Conservation (phyloP, 371 early-diverging fungal genomes). For the Mortierella sp. region DNA sequence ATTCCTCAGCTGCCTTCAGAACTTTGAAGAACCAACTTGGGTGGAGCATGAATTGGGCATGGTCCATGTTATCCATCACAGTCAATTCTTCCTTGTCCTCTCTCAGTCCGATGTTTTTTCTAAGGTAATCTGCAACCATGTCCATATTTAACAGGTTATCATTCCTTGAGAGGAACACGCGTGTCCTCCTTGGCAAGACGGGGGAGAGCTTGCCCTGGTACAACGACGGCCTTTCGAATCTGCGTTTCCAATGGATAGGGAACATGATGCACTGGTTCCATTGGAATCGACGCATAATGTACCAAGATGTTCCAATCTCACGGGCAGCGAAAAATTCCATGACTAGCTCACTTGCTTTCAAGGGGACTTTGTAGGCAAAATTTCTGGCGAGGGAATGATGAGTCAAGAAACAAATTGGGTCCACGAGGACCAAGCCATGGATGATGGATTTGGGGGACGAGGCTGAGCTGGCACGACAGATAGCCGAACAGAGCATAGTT, state of each 20-base stretch:
- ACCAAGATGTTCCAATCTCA: slow-evolving; percentile 76
- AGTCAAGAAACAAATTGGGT: slow-evolving; percentile 79
- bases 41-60: slow-evolving; percentile 65
- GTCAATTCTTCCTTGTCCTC: slow-evolving; percentile 58
- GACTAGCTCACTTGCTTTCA: slow-evolving; percentile 70
- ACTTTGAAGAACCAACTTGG: slow-evolving; percentile 57
- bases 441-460: slow-evolving; percentile 63
- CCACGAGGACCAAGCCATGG: slow-evolving; percentile 67
- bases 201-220: slow-evolving; percentile 45
- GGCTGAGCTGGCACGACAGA: slow-evolving; percentile 62
- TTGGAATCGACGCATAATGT: slow-evolving; percentile 74
- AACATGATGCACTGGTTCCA: slow-evolving; percentile 74
- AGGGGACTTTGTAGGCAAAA: slow-evolving; percentile 76
- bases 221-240: slow-evolving; percentile 11
- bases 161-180: slow-evolving; percentile 51
- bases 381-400: slow-evolving; percentile 77
- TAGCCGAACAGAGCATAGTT: slow-evolving; percentile 68
- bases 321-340: slow-evolving; percentile 76
- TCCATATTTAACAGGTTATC: slow-evolving; percentile 46
- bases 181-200: slow-evolving; percentile 37
- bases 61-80: slow-evolving; percentile 66
- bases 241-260: slow-evolving; percentile 36
- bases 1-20: slow-evolving; percentile 48
- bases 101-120: slow-evolving; percentile 25
- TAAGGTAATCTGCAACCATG: slow-evolving; percentile 32